These are phyloP conservation scores for Salmacisia buchloeana DNA, from an alignment of 1,284 basidiomycete genomes.

Conservation along the genomic window DNA sequence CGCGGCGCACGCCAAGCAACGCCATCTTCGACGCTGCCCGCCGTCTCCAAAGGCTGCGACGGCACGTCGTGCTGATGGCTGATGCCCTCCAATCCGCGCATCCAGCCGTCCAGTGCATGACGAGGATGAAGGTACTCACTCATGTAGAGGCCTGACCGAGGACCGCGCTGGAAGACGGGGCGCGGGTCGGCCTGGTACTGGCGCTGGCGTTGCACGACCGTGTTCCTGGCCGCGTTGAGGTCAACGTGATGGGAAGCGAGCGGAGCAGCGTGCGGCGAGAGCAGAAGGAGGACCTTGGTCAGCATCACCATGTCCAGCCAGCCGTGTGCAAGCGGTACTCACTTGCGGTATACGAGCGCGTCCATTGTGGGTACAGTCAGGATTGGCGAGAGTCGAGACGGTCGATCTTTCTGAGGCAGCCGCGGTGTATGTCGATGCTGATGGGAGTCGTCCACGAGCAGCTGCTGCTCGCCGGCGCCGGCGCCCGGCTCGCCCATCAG, in stretches of 20 bases:
- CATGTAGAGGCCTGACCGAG: conserved; percentile 40
- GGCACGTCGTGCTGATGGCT: background rate
- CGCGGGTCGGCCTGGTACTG: conserved; percentile 40
- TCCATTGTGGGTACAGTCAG: conserved; percentile 29
- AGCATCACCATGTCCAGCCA: background rate
- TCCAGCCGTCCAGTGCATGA: background rate
- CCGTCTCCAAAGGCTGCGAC: background rate
- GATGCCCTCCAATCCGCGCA: background rate
- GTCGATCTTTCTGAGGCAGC: no score
- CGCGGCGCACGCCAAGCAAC: background rate
- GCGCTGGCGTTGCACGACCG: conserved; percentile 39
- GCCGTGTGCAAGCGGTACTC: conserved; percentile 13
- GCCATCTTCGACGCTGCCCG: no score
- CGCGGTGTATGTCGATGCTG: no score
- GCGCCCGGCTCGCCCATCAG: no score
- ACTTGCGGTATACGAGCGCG: conserved; percentile 38
- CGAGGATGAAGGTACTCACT: conserved; percentile 14
- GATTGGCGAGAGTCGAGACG: no score
- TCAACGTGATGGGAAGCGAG: background rate
- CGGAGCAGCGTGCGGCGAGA: background rate
- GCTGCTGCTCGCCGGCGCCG: no score
- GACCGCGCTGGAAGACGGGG: conserved; percentile 42
- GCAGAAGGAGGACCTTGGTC: background rate
- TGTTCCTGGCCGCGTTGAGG: conserved; percentile 27
- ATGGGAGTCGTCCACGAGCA: no score